phyloP scores from a whole-genome alignment of 495 filamentous ascomycete species.

The Penicillium tannophilum region DNA sequence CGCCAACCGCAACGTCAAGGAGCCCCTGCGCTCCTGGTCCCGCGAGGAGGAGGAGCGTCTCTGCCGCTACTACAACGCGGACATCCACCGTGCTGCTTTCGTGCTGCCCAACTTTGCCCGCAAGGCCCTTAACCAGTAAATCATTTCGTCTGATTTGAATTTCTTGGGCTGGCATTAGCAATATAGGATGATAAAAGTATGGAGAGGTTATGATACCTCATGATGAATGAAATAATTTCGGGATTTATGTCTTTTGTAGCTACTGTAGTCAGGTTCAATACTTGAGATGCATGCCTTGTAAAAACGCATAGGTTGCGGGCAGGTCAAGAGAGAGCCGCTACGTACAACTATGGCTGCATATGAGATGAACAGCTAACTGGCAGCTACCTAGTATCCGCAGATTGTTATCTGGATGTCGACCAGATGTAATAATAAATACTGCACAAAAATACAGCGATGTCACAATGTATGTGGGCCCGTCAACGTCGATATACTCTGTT shows the following conservation, averaged over 20 bases:
- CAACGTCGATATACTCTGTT: no score
- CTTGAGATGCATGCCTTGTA: no score
- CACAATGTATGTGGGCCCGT: no score
- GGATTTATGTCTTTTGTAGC: background rate
- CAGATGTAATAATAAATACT: no score
- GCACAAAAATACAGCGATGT: no score
- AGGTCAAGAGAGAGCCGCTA: no score
- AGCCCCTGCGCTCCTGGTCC: slow-evolving; percentile 76
- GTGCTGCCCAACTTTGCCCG: slow-evolving; percentile 90
- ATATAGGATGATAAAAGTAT: slow-evolving; percentile 11
- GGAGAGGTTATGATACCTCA: slow-evolving; percentile 18
- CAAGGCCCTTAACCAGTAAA: slow-evolving; percentile 60
- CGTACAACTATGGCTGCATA: no score
- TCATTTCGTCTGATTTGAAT: slow-evolving; percentile 12
- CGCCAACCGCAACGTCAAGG: slow-evolving; percentile 73
- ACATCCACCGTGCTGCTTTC: slow-evolving; percentile 93
- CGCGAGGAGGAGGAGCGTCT: slow-evolving; percentile 87
- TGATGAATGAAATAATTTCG: slow-evolving; percentile 16
- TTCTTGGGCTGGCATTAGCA: slow-evolving; percentile 4
- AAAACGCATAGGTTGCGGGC: no score
- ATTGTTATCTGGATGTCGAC: no score
- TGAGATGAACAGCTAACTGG: no score
- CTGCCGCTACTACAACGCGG: slow-evolving; percentile 93
- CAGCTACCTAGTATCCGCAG: no score
- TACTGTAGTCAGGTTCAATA: no score